These are phyloP conservation scores for Exophiala phaeomuriformis DNA, from an alignment of 2,329 filamentous ascomycete genomes.

Conservation along the genomic window DNA sequence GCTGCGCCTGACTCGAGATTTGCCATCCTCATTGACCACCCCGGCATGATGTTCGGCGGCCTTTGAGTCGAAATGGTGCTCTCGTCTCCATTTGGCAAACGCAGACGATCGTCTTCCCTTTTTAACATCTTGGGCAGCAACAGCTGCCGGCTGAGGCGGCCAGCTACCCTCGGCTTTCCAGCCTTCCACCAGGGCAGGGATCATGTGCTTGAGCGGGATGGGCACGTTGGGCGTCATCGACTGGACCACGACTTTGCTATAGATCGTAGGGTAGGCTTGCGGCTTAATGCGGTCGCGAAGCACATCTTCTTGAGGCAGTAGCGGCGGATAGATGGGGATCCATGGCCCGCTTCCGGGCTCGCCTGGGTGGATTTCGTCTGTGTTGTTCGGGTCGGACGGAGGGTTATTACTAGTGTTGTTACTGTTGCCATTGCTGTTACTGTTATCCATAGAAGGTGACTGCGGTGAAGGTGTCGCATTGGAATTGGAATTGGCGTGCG, in stretches of 20 bases:
- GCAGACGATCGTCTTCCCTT: slow-evolving; percentile 14
- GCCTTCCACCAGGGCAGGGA: slow-evolving; percentile 71
- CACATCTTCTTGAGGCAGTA: slow-evolving; percentile 66
- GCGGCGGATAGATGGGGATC: slow-evolving; percentile 64
- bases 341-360: slow-evolving; percentile 44
- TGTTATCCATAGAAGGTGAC: slow-evolving; percentile 11
- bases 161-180: slow-evolving; percentile 94
- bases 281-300: slow-evolving; percentile 71
- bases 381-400: no score
- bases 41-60: slow-evolving; percentile 1
- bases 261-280: slow-evolving; percentile 69
- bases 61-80: slow-evolving; percentile 7
- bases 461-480: slow-evolving; percentile 8
- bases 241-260: slow-evolving; percentile 79
- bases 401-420: not conserved
- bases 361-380: not conserved
- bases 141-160: slow-evolving; percentile 55
- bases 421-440: not conserved
- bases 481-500: slow-evolving; percentile 1
- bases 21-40: slow-evolving; percentile 6
- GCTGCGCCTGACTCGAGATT: slow-evolving; percentile 12
- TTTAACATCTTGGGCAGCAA: slow-evolving; percentile 9
- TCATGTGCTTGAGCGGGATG: slow-evolving; percentile 77
- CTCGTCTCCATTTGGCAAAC: slow-evolving; percentile 18
- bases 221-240: slow-evolving; percentile 76